Percentiles rank a stretch among this genome's conserved stretches.
Conservation (phyloP, 139 green algal species). For the Ettlia oleoabundans region DNA sequence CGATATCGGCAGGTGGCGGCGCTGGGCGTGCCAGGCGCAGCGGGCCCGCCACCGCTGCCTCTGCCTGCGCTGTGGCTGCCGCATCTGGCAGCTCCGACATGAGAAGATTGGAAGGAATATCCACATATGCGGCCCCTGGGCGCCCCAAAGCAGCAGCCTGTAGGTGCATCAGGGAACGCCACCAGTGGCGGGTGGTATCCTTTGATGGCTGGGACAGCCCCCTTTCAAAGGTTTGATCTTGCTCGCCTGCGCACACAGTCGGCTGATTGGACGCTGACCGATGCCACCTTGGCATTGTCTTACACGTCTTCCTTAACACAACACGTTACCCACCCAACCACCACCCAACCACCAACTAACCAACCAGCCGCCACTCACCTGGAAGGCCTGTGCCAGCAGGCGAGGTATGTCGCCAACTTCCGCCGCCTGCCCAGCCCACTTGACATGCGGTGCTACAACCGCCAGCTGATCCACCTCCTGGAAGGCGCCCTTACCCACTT, state of each 20-base stretch:
- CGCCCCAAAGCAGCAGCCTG: constrained; percentile 57
- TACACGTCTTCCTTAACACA: too few species aligned
- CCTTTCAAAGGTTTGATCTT: too few species aligned
- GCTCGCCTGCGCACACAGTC: too few species aligned
- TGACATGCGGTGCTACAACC: constrained; percentile 62
- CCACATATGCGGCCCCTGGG: constrained; percentile 76
- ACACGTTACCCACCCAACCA: too few species aligned
- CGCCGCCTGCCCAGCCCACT: constrained; percentile 49
- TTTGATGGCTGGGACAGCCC: too few species aligned
- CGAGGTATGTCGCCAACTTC: constrained; percentile 44
- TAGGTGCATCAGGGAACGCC: too few species aligned
- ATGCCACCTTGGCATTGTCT: too few species aligned
- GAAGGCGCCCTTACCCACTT: constrained; percentile 83
- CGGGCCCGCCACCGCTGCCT: constrained; percentile 1
- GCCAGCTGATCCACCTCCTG: constrained; percentile 86
- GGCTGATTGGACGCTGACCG: too few species aligned
- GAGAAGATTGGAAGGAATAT: constrained; percentile 79
- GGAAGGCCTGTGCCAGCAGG: constrained; percentile 48
- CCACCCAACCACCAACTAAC: too few species aligned
- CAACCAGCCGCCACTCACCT: too few species aligned
- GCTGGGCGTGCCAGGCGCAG: background rate
- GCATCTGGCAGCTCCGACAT: constrained; percentile 24
- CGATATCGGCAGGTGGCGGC: constrained; percentile 28
- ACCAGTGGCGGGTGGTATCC: too few species aligned
- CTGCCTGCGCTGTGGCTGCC: background rate